phyloP scores from a whole-genome alignment of 2,329 filamentous ascomycete species.

The Cladophialophora psammophila region DNA sequence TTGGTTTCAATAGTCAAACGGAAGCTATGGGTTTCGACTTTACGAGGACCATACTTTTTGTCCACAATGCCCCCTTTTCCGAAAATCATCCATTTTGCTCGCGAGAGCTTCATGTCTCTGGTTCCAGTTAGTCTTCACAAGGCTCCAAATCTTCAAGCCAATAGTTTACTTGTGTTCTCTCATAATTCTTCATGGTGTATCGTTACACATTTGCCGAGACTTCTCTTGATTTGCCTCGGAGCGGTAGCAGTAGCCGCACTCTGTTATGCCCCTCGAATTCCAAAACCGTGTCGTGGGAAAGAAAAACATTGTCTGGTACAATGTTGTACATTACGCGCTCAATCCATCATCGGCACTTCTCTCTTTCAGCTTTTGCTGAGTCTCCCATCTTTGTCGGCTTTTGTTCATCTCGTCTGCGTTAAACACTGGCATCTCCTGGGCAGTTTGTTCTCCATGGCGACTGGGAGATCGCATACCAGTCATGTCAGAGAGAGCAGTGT shows the following conservation, averaged over 20 bases:
- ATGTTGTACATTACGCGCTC: slow-evolving; percentile 24
- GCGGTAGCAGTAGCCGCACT: slow-evolving; percentile 39
- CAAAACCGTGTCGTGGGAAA: slow-evolving; percentile 23
- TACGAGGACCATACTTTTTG: slow-evolving; percentile 3
- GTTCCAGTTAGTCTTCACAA: slow-evolving; percentile 26
- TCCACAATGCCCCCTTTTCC: not conserved
- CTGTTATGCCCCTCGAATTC: slow-evolving; percentile 23
- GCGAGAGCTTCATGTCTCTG: slow-evolving; percentile 32
- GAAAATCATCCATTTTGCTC: slow-evolving; percentile 27
- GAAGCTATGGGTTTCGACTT: slow-evolving; percentile 10
- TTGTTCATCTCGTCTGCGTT: slow-evolving; percentile 59
- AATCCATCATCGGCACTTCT: slow-evolving; percentile 23
- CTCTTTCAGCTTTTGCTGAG: slow-evolving; percentile 44
- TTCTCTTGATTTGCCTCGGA: slow-evolving; percentile 15
- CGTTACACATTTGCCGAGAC: slow-evolving; percentile 32
- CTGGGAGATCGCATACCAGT: slow-evolving; percentile 45
- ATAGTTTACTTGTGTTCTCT: slow-evolving; percentile 17
- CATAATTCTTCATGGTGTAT: slow-evolving; percentile 31
- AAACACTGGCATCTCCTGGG: slow-evolving; percentile 48
- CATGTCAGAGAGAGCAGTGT: slow-evolving; percentile 41
- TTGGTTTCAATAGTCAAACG: not conserved
- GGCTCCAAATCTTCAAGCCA: slow-evolving; percentile 15
- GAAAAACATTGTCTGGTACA: slow-evolving; percentile 30
- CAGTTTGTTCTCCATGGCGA: slow-evolving; percentile 37
- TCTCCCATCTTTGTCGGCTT: slow-evolving; percentile 57